Evolutionary conservation across 106 monocot species (phyloP).

Genomic region (Platanthera zijinensis): DNA sequence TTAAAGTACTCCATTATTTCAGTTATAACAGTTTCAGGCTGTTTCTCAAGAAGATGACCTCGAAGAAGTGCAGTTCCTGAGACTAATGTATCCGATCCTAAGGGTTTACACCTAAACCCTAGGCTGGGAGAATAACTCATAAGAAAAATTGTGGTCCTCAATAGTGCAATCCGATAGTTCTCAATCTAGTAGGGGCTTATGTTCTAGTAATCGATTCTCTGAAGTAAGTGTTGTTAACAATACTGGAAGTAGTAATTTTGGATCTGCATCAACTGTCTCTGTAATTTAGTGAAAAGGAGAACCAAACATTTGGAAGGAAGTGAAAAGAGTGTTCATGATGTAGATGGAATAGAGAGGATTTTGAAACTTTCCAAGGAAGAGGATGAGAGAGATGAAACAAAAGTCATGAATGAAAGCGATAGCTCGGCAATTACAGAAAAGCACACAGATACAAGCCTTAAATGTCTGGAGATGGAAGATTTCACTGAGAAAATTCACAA

Average conservation of each 20-base stretch:
- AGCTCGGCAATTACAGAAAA: too few relatives aligned
- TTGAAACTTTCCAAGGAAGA: conserved; percentile 1
- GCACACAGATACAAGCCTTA: too few relatives aligned
- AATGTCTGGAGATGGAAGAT: too few relatives aligned
- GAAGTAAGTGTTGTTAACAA: neutral
- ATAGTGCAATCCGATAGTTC: conserved; percentile 13
- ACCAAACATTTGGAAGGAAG: conserved; percentile 11
- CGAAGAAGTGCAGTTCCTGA: conserved; percentile 54
- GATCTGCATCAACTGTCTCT: conserved; percentile 13
- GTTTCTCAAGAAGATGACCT: conserved; percentile 39
- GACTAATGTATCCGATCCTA: conserved; percentile 35
- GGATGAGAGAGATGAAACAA: neutral
- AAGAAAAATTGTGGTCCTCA: conserved; percentile 35
- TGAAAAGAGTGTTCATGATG: conserved; percentile 10
- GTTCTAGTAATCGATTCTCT: conserved; percentile 3
- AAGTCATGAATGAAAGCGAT: too few relatives aligned
- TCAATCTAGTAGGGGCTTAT: conserved; percentile 12
- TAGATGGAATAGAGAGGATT: conserved; percentile 11
- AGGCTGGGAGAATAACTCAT: conserved; percentile 35
- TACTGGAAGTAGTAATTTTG: conserved; percentile 8
- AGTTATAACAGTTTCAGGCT: too few relatives aligned
- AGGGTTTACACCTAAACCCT: conserved; percentile 47
- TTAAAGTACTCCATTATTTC: too few relatives aligned
- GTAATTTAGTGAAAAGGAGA: conserved; percentile 9
- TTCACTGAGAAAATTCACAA: too few relatives aligned